Percentiles rank a stretch among this genome's conserved stretches.
phyloP scores from a whole-genome alignment of 306 rosid genomes.

The Malus sylvestris region DNA sequence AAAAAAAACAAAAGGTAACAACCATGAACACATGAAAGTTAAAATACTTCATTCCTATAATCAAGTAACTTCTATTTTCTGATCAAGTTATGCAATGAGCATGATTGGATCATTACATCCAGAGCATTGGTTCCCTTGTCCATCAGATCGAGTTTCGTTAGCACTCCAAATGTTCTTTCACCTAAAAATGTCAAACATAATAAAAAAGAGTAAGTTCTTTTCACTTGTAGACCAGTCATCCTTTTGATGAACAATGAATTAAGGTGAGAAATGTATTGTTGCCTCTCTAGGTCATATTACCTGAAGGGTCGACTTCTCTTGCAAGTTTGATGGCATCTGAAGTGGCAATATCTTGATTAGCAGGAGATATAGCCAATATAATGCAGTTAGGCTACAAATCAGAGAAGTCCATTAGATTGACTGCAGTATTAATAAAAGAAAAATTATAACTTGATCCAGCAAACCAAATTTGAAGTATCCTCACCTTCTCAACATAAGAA shows the following conservation, averaged over 20 bases:
- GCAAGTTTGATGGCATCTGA: constrained; percentile 93
- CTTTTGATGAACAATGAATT: background rate
- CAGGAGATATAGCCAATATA: constrained; percentile 89
- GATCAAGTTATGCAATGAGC: background rate
- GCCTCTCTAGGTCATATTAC: constrained; percentile 26
- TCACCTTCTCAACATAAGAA: constrained; percentile 89
- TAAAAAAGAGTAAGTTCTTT: constrained; percentile 1
- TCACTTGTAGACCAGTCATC: background rate
- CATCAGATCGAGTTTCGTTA: constrained; percentile 92
- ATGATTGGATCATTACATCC: constrained; percentile 52
- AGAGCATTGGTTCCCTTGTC: constrained; percentile 94
- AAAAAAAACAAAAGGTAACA: constrained; percentile 8
- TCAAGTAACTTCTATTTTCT: background rate
- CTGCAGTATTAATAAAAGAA: background rate
- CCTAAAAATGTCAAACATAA: constrained; percentile 44
- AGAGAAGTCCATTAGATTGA: constrained; percentile 29
- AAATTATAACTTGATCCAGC: background rate
- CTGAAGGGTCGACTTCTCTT: constrained; percentile 88
- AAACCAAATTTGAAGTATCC: constrained; percentile 9
- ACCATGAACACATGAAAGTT: background rate
- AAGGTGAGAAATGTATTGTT: background rate
- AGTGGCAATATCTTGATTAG: constrained; percentile 97
- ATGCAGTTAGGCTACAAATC: constrained; percentile 82
- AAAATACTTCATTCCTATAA: background rate
- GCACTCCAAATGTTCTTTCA: constrained; percentile 92